A percentile compares a stretch with the other conserved stretches of the same genome.
Conservation (phyloP, 257 asterid genomes). For the Solanum boliviense region DNA sequence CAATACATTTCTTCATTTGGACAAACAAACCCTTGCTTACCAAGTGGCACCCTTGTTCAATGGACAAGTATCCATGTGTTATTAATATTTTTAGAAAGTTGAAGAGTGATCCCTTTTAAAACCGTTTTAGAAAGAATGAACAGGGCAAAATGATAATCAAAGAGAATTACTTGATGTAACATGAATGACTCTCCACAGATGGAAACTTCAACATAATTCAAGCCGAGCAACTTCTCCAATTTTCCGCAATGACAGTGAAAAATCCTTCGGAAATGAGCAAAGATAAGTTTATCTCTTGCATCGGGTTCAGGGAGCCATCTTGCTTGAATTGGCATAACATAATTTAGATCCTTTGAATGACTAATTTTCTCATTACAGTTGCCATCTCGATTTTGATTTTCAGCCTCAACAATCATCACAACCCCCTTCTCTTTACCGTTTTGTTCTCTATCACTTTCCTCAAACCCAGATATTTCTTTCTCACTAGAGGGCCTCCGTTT, state of each 20-base stretch:
- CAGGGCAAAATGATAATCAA: not conserved
- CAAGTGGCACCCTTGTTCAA: not conserved
- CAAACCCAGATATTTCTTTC: conserved; percentile 26
- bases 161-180: conserved; percentile 78
- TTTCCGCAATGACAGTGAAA: conserved; percentile 69
- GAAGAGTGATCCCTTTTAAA: not conserved
- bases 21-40: not conserved
- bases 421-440: conserved; percentile 17
- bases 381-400: not conserved
- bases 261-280: conserved; percentile 76
- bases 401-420: conserved; percentile 12
- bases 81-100: not conserved
- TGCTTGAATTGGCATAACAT: conserved; percentile 35
- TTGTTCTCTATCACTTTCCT: conserved; percentile 42
- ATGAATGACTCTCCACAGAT: conserved; percentile 93
- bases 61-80: not conserved
- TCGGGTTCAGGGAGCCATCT: conserved; percentile 87
- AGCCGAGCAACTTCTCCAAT: conserved; percentile 49
- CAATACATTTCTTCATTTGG: not conserved
- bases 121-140: not conserved
- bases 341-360: conserved; percentile 20
- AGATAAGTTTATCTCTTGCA: conserved; percentile 55
- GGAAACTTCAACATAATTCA: conserved; percentile 59
- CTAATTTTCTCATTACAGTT: conserved; percentile 7
- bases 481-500: conserved; percentile 11